These are phyloP conservation scores for Phytophthora idaei DNA, from an alignment of 352 stramenopile genomes.

Conservation along the genomic window DNA sequence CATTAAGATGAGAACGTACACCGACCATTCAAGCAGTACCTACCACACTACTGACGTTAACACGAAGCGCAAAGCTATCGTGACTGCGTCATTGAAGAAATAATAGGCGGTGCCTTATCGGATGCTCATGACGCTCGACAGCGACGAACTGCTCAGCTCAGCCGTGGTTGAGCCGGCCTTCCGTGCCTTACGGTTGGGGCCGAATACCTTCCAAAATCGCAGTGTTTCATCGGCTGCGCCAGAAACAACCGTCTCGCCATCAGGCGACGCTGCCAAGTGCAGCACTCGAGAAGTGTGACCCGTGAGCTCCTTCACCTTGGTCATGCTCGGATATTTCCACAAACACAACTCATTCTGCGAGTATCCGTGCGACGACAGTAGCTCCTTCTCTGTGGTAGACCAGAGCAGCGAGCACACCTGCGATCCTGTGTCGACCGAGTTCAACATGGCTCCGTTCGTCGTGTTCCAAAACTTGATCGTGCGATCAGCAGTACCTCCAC, in stretches of 20 bases:
- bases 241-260: constrained; percentile 97
- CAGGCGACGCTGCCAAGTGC: constrained; percentile 96
- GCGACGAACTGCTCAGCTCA: constrained; percentile 66
- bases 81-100: constrained; percentile 14
- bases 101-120: constrained; percentile 46
- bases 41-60: constrained; percentile 1
- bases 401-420: constrained; percentile 98
- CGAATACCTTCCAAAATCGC: constrained; percentile 99
- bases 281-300: constrained; percentile 97
- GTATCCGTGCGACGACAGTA: constrained; percentile 98
- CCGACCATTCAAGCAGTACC: constrained; percentile 6
- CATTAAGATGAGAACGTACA: constrained; percentile 15
- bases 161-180: constrained; percentile 60
- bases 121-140: constrained; percentile 86
- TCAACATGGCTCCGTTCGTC: constrained; percentile 92
- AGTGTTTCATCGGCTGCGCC: constrained; percentile 98
- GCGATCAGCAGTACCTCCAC: constrained; percentile 97
- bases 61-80: constrained; percentile 16
- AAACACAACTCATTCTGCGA: constrained; percentile 97
- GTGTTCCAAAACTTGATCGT: constrained; percentile 99
- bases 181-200: constrained; percentile 75
- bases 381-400: constrained; percentile 93
- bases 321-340: constrained; percentile 99
- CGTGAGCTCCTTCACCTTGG: constrained; percentile 97
- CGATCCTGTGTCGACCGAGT: constrained; percentile 97